A percentile compares a stretch with the other conserved stretches of the same genome.
These are phyloP conservation scores for Candida patagonica DNA, from an alignment of 805 yeast genomes.

Conservation along the genomic window DNA sequence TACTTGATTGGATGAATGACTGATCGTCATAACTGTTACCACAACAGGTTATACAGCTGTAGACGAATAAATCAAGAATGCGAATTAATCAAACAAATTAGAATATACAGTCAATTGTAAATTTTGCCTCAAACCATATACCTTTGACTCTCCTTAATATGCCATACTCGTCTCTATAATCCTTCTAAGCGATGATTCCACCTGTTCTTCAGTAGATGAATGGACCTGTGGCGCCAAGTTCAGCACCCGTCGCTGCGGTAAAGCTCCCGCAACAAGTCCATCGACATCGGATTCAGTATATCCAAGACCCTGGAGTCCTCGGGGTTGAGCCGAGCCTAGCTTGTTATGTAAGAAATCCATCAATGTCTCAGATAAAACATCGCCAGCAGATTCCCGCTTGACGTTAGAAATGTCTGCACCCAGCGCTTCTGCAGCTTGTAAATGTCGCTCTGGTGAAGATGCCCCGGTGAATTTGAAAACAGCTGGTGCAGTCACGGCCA, in stretches of 20 bases:
- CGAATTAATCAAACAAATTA: no score
- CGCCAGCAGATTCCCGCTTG: constrained; percentile 31
- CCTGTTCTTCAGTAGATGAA: constrained; percentile 21
- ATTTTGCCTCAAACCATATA: no score
- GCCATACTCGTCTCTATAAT: constrained; percentile 19
- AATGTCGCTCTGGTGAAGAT: constrained; percentile 32
- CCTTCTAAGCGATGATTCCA: constrained; percentile 20
- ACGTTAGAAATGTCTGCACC: constrained; percentile 30
- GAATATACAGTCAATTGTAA: no score
- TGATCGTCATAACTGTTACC: no score
- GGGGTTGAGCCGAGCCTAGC: constrained; percentile 30
- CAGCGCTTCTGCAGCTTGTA: constrained; percentile 29
- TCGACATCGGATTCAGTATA: constrained; percentile 26
- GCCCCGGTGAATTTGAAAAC: constrained; percentile 33
- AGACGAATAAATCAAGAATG: no score
- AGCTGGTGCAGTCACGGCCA: constrained; percentile 38
- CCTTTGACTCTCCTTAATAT: no score
- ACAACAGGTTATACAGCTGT: no score
- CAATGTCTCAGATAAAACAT: constrained; percentile 29
- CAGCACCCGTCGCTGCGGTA: constrained; percentile 33
- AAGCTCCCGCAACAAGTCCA: constrained; percentile 31
- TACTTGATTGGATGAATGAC: no score
- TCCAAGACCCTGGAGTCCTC: constrained; percentile 29
- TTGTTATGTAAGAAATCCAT: constrained; percentile 26
- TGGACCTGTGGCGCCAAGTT: constrained; percentile 28